A percentile compares a stretch with the other conserved stretches of the same genome.
Evolutionary conservation across 2,329 filamentous ascomycete species (phyloP).

Genomic region (Leptographium galeiforme): DNA sequence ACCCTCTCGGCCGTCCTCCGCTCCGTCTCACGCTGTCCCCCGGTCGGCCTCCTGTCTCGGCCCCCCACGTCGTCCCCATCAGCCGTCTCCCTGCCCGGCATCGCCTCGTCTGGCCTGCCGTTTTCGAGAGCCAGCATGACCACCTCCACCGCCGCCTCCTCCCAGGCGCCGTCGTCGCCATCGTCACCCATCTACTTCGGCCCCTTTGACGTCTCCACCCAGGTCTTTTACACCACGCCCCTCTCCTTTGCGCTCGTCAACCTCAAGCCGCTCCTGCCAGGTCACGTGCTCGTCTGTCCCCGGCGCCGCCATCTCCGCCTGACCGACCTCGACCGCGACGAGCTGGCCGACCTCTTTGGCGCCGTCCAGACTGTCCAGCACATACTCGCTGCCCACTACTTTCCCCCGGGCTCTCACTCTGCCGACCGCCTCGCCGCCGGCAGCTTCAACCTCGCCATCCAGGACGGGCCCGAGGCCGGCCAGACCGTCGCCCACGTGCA

Average conservation of each 20-base stretch:
- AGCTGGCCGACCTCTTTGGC: constrained; percentile 73
- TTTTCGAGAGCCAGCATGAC: too few species aligned
- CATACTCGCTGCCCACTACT: constrained; percentile 53
- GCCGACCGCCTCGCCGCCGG: constrained; percentile 30
- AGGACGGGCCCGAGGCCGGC: constrained; percentile 79
- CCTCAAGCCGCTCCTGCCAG: constrained; percentile 83
- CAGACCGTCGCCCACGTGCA: constrained; percentile 93
- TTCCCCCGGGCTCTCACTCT: constrained; percentile 16
- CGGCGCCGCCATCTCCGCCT: constrained; percentile 56
- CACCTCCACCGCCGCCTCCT: background rate
- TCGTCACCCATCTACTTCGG: constrained; percentile 48
- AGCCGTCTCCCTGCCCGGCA: background rate
- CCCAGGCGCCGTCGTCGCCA: background rate
- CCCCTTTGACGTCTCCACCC: constrained; percentile 60
- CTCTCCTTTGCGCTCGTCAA: constrained; percentile 85
- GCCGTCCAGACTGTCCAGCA: constrained; percentile 71
- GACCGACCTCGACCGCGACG: constrained; percentile 55
- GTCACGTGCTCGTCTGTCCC: constrained; percentile 85
- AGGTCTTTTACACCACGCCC: constrained; percentile 79
- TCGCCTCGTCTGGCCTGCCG: background rate
- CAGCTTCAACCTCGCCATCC: constrained; percentile 86
- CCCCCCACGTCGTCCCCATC: too few species aligned
- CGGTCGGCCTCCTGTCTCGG: too few species aligned
- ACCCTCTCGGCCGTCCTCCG: too few species aligned
- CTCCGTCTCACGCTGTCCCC: too few species aligned